phyloP scores from a whole-genome alignment of 164 flowering plant species.

The Nelumbo lutea region DNA sequence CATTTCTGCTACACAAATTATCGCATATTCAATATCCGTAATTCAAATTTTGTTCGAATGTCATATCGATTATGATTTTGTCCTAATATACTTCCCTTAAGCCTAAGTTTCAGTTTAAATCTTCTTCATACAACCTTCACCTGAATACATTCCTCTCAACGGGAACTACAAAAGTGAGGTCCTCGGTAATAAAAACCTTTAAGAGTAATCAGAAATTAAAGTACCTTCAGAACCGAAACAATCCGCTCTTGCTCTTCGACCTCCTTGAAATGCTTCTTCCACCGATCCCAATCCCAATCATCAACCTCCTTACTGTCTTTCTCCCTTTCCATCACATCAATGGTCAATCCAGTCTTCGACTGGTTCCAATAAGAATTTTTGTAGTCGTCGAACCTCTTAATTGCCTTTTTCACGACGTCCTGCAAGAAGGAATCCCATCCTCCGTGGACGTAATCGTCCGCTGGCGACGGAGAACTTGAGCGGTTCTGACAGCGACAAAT shows the following conservation, averaged over 20 bases:
- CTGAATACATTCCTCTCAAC: too few species aligned
- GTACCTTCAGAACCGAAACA: constrained; percentile 69
- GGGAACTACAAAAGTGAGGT: background rate
- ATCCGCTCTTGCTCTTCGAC: constrained; percentile 73
- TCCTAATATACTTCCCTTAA: too few species aligned
- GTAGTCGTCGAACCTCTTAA: constrained; percentile 39
- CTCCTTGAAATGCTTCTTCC: constrained; percentile 71
- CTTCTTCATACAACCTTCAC: too few species aligned
- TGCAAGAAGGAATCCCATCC: constrained; percentile 53
- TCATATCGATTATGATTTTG: too few species aligned
- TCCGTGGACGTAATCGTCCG: constrained; percentile 17
- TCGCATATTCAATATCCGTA: too few species aligned
- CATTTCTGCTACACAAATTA: too few species aligned
- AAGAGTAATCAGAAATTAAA: background rate
- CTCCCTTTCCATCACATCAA: constrained; percentile 4
- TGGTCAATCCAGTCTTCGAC: constrained; percentile 2
- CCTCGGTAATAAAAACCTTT: background rate
- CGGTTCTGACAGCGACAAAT: constrained; percentile 38
- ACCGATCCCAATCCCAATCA: constrained; percentile 91
- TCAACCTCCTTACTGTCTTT: constrained; percentile 19
- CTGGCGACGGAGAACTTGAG: constrained; percentile 21
- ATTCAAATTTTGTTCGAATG: too few species aligned
- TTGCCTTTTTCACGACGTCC: constrained; percentile 32
- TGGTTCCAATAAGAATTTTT: constrained; percentile 23
- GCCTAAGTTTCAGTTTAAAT: too few species aligned